Percentiles rank a stretch among this genome's conserved stretches.
Conservation (phyloP, 140 eudicot species). For the Stevia rebaudiana region DNA sequence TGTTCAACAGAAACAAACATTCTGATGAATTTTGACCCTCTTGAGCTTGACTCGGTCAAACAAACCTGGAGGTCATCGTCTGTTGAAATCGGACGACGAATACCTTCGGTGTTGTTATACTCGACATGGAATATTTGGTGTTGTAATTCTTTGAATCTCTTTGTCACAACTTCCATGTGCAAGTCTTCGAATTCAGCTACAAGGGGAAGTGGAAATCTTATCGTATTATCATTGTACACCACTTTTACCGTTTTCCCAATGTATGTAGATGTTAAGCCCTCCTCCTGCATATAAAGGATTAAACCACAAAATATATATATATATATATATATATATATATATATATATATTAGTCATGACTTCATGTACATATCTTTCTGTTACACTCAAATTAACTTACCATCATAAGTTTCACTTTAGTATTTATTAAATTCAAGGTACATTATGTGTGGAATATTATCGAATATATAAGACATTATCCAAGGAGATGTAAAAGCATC, state of each 20-base stretch:
- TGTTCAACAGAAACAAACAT: neutral
- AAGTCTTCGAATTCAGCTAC: neutral
- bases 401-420: too few species aligned
- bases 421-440: too few species aligned
- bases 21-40: neutral
- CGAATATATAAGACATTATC: too few species aligned
- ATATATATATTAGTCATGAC: too few species aligned
- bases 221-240: neutral
- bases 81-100: neutral
- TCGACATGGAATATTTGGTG: neutral
- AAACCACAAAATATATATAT: neutral
- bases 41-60: neutral
- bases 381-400: too few species aligned
- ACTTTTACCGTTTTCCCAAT: constrained; percentile 5
- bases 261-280: neutral
- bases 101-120: neutral
- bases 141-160: neutral
- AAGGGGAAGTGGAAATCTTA: neutral
- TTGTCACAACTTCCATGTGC: neutral
- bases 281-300: neutral
- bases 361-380: too few species aligned
- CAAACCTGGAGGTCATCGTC: neutral
- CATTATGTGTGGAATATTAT: too few species aligned
- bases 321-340: too few species aligned
- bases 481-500: too few species aligned